Percentiles rank a stretch among this genome's conserved stretches.
These are phyloP conservation scores for Phytophthora nicotianae DNA, from an alignment of 352 stramenopile genomes.

Conservation along the genomic window DNA sequence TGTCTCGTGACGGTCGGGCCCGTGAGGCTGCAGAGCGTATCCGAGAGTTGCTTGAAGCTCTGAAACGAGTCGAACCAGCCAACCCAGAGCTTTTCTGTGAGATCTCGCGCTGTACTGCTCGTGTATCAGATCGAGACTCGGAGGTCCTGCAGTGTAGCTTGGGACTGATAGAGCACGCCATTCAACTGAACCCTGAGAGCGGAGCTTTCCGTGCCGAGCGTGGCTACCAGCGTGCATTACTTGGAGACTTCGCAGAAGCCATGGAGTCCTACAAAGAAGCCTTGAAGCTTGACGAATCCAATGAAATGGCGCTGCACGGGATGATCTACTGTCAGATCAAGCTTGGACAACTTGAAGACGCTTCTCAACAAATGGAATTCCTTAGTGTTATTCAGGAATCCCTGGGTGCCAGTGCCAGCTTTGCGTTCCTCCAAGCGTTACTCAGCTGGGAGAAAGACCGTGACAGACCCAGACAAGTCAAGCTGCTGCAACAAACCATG, in stretches of 20 bases:
- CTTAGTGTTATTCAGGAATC: constrained; percentile 90
- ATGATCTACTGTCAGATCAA: constrained; percentile 94
- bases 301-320: constrained; percentile 87
- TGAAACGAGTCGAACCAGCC: constrained; percentile 73
- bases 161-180: constrained; percentile 67
- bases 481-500: constrained; percentile 77
- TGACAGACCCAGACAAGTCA: constrained; percentile 67
- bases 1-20: constrained; percentile 65
- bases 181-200: constrained; percentile 64
- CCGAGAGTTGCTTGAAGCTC: constrained; percentile 64
- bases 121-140: constrained; percentile 65
- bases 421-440: constrained; percentile 88
- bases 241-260: constrained; percentile 78
- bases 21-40: constrained; percentile 64
- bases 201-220: constrained; percentile 73
- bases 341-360: constrained; percentile 86
- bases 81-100: constrained; percentile 75
- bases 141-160: constrained; percentile 80
- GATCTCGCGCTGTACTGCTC: constrained; percentile 61
- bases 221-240: constrained; percentile 76
- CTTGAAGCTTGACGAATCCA: constrained; percentile 86
- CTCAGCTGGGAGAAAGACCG: constrained; percentile 83
- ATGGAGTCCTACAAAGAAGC: constrained; percentile 89
- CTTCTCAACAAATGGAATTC: constrained; percentile 93
- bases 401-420: constrained; percentile 74